phyloP scores from a whole-genome alignment of 2,329 filamentous ascomycete genomes.

The Neonectria faginata region DNA sequence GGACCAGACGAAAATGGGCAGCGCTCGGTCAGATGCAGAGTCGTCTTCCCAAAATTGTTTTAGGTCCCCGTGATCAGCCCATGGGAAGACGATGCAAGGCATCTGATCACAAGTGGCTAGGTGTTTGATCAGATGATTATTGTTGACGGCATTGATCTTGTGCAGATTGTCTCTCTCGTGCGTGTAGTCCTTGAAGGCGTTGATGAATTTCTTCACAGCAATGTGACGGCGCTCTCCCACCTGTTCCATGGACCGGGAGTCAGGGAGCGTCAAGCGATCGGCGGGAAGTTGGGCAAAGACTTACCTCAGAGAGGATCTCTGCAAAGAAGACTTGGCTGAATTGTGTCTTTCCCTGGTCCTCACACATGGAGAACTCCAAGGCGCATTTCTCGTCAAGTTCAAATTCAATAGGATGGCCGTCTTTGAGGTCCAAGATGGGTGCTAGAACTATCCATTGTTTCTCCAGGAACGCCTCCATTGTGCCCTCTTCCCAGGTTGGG shows the following conservation, averaged over 20 bases:
- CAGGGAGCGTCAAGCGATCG: background rate
- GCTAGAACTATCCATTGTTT: conserved; percentile 13
- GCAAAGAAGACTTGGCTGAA: conserved; percentile 16
- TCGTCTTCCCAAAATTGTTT: conserved; percentile 6
- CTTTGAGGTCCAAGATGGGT: conserved; percentile 2
- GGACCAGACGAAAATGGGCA: conserved; percentile 4
- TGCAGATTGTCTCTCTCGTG: conserved; percentile 4
- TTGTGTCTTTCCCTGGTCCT: background rate
- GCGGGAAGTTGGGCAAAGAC: background rate
- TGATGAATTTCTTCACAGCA: conserved; percentile 15
- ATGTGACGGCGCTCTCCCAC: background rate
- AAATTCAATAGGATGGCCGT: background rate
- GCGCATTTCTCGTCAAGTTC: conserved; percentile 14
- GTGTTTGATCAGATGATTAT: conserved; percentile 13
- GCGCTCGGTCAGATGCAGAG: background rate
- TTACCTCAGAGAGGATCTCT: background rate
- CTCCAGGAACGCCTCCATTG: background rate
- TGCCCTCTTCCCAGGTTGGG: conserved; percentile 7
- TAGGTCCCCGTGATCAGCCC: conserved; percentile 12
- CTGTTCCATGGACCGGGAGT: background rate
- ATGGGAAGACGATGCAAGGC: conserved; percentile 16
- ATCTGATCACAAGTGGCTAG: conserved; percentile 12
- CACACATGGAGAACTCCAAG: background rate
- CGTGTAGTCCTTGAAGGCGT: conserved; percentile 7
- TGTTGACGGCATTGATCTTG: conserved; percentile 4